phyloP scores from a whole-genome alignment of 2,329 filamentous ascomycete genomes.

The Botrytis galanthina region DNA sequence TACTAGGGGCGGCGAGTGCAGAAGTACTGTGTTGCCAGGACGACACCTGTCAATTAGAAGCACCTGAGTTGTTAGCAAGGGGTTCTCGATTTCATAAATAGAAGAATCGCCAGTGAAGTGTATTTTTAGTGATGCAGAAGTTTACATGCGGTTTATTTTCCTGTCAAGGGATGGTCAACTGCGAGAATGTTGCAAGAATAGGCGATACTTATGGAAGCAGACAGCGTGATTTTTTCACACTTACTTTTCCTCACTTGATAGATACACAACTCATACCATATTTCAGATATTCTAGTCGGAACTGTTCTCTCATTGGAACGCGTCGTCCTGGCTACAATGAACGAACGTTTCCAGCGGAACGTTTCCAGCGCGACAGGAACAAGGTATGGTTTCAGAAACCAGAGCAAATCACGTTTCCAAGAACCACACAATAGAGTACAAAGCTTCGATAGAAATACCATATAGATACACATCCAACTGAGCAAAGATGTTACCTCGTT shows the following conservation, averaged over 20 bases:
- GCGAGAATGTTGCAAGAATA: background rate
- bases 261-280: background rate
- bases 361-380: background rate
- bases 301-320: accelerated
- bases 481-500: background rate
- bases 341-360: background rate
- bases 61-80: accelerated
- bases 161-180: background rate
- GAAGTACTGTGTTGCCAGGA: background rate
- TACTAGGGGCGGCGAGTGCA: background rate
- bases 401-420: background rate
- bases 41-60: background rate
- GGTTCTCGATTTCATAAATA: background rate
- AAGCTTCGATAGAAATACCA: too few species aligned
- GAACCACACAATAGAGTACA: background rate
- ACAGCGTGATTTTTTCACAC: background rate
- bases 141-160: background rate
- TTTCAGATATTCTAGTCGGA: background rate
- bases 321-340: background rate
- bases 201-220: background rate
- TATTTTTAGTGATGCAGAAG: background rate
- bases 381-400: background rate
- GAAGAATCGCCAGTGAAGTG: accelerated
- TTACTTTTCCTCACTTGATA: background rate
- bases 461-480: background rate